Percentiles rank a stretch among this genome's conserved stretches.
These are phyloP conservation scores for Tuber indicum DNA, from an alignment of 495 filamentous ascomycete species.

Conservation along the genomic window DNA sequence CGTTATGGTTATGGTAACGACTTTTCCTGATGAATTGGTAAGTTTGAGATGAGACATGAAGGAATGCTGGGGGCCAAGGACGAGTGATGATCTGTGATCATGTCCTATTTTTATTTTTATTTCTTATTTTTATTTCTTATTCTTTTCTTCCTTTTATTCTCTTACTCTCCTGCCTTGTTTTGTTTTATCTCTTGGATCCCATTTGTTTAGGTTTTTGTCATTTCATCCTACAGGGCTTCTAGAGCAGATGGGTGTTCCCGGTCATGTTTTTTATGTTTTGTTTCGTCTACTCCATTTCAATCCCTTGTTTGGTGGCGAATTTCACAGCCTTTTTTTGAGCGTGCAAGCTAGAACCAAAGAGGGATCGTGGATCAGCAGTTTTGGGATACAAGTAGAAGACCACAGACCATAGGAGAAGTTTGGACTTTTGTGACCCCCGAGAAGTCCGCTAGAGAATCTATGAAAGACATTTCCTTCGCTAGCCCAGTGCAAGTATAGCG, in stretches of 20 bases:
- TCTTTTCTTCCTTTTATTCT: neutral
- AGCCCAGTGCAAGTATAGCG: neutral
- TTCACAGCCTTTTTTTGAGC: neutral
- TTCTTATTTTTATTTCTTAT: neutral
- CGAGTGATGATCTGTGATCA: neutral
- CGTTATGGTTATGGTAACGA: neutral
- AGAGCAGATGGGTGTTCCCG: neutral
- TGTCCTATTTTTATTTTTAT: neutral
- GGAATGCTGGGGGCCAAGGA: neutral
- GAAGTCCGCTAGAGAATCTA: neutral
- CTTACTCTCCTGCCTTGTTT: neutral
- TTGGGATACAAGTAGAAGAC: neutral
- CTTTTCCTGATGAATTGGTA: neutral
- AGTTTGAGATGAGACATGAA: neutral
- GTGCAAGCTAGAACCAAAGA: neutral
- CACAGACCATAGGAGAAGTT: neutral
- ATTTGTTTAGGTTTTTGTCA: neutral
- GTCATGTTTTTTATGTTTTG: neutral
- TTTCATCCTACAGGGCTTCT: neutral
- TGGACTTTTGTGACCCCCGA: neutral
- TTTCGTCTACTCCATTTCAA: neutral
- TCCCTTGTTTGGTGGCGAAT: neutral
- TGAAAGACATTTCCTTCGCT: neutral
- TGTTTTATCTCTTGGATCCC: neutral
- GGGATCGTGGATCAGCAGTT: neutral